Evolutionary conservation across 1,284 basidiomycete species (phyloP).

Genomic region (Moesziomyces sp.): DNA sequence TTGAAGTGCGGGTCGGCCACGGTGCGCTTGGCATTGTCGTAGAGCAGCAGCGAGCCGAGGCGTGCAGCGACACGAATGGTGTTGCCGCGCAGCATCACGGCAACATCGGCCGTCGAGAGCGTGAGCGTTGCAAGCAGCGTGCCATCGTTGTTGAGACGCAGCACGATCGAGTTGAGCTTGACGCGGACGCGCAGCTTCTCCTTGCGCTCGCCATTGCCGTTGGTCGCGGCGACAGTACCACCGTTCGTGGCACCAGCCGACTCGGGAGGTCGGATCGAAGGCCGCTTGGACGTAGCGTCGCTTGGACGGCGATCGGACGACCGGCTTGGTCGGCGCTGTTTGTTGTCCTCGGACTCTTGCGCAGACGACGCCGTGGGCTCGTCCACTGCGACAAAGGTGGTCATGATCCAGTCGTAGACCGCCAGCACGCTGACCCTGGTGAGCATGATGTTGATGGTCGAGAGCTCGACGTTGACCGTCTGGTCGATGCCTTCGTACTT

Average conservation of each 20-base stretch:
- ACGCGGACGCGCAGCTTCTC: constrained; percentile 85
- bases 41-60: constrained; percentile 85
- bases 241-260: constrained; percentile 7
- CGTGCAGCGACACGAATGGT: constrained; percentile 84
- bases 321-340: constrained; percentile 34
- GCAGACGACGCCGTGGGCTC: constrained; percentile 9
- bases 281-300: constrained; percentile 33
- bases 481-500: constrained; percentile 89
- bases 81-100: constrained; percentile 79
- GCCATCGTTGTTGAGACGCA: constrained; percentile 83
- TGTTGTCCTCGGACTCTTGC: constrained; percentile 9
- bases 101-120: constrained; percentile 89
- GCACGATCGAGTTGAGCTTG: constrained; percentile 85
- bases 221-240: constrained; percentile 16
- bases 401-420: constrained; percentile 97
- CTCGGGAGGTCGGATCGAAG: constrained; percentile 30
- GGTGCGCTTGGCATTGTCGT: constrained; percentile 77
- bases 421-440: constrained; percentile 91
- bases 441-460: constrained; percentile 89
- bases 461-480: constrained; percentile 86
- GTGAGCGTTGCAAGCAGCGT: constrained; percentile 84
- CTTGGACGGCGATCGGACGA: constrained; percentile 44
- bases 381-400: constrained; percentile 68
- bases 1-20: constrained; percentile 76
- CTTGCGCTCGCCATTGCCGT: constrained; percentile 31